Conservation (phyloP, 2,329 filamentous ascomycete species). For the Allantophomopsis lycopodina region DNA sequence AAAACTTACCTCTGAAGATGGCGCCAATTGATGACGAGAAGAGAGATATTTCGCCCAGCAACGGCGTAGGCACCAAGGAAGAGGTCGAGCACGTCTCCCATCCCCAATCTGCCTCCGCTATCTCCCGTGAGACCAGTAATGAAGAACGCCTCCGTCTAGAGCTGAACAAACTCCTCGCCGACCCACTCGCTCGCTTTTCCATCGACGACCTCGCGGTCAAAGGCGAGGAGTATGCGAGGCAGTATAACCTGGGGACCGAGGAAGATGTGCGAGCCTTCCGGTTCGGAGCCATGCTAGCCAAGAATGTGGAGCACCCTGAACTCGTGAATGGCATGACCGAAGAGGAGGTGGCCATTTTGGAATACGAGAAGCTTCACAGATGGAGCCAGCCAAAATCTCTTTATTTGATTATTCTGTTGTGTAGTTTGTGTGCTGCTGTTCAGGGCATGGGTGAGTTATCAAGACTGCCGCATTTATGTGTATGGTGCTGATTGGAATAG, state of each 20-base stretch:
- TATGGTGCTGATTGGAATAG: constrained; percentile 17
- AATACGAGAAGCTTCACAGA: constrained; percentile 47
- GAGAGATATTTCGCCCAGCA: neutral
- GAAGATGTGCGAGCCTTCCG: constrained; percentile 44
- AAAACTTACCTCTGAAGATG: no score
- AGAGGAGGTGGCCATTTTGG: constrained; percentile 41
- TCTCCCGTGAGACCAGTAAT: neutral
- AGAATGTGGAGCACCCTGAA: constrained; percentile 26
- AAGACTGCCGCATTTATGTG: neutral
- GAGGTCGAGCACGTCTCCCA: neutral
- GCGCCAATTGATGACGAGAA: neutral
- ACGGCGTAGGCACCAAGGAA: neutral
- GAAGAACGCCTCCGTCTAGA: neutral
- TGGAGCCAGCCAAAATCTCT: constrained; percentile 57
- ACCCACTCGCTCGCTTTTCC: constrained; percentile 30
- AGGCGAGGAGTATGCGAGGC: constrained; percentile 42
- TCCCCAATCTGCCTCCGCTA: neutral
- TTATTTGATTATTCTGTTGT: constrained; percentile 51
- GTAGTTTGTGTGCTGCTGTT: constrained; percentile 55
- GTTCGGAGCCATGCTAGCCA: constrained; percentile 44
- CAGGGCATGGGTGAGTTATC: constrained; percentile 45
- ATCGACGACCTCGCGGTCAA: constrained; percentile 35
- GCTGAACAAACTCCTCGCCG: neutral
- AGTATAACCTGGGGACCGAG: constrained; percentile 37
- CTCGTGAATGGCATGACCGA: constrained; percentile 37